These are phyloP conservation scores for Diaporthe vaccinii DNA, from an alignment of 2,329 filamentous ascomycete species.

Conservation along the genomic window DNA sequence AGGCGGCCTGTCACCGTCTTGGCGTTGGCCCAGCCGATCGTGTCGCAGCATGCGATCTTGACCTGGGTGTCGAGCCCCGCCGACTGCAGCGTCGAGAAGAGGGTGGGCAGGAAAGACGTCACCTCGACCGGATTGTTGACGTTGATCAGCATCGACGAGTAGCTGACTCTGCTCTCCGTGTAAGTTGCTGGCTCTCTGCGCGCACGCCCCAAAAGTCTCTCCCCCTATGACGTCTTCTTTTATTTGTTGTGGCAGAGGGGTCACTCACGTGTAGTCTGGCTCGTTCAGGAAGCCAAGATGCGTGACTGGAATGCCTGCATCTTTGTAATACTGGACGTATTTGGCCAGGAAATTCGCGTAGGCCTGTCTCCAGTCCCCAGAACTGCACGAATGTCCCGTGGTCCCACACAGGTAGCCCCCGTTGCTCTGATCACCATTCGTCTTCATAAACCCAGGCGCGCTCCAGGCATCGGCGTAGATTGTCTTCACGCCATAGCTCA, in stretches of 20 bases:
- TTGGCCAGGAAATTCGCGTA: constrained; percentile 63
- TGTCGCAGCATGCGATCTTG: constrained; percentile 54
- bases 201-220: background rate
- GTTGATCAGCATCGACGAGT: constrained; percentile 73
- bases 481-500: constrained; percentile 52
- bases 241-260: background rate
- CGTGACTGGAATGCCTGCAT: constrained; percentile 58
- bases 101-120: constrained; percentile 64
- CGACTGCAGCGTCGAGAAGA: constrained; percentile 56
- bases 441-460: constrained; percentile 66
- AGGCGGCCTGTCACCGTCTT: constrained; percentile 30
- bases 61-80: constrained; percentile 49
- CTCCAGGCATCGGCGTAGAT: constrained; percentile 66
- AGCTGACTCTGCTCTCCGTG: constrained; percentile 46
- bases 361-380: constrained; percentile 61
- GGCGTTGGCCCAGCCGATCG: constrained; percentile 55
- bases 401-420: constrained; percentile 62
- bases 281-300: constrained; percentile 64
- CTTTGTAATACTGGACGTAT: constrained; percentile 61
- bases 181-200: background rate
- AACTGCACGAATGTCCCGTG: constrained; percentile 52
- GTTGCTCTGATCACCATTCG: constrained; percentile 57
- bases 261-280: constrained; percentile 52
- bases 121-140: constrained; percentile 85
- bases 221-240: background rate